A percentile compares a stretch with the other conserved stretches of the same genome.
phyloP scores from a whole-genome alignment of 768 basidiomycete genomes.

The Naganishia friedmannii region DNA sequence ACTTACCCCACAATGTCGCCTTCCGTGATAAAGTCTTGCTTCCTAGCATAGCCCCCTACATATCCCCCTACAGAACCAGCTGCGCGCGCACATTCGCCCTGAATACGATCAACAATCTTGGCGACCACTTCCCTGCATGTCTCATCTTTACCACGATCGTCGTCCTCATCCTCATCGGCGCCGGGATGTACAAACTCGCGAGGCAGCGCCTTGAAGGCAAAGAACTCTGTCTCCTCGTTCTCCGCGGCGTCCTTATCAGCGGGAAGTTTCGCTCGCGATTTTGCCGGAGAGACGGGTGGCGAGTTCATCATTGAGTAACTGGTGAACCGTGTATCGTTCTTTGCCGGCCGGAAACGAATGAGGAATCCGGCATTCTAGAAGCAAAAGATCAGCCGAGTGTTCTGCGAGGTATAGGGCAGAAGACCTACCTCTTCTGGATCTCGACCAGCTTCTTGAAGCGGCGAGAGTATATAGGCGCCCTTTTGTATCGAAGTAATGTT shows the following conservation, averaged over 20 bases:
- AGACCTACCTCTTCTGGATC: constrained; percentile 64
- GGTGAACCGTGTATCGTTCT: constrained; percentile 71
- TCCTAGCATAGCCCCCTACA: constrained; percentile 51
- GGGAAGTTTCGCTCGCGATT: neutral
- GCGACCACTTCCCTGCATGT: constrained; percentile 76
- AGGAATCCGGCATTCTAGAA: constrained; percentile 74
- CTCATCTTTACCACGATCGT: constrained; percentile 34
- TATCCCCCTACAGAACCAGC: constrained; percentile 40
- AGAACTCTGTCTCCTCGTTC: constrained; percentile 49
- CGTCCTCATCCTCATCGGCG: constrained; percentile 36
- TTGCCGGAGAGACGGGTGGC: constrained; percentile 11
- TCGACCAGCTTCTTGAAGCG: constrained; percentile 85
- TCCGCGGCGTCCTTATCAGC: neutral
- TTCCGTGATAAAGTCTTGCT: constrained; percentile 59
- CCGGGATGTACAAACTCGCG: constrained; percentile 41
- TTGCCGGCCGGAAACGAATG: constrained; percentile 70
- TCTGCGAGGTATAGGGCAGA: neutral
- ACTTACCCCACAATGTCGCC: constrained; percentile 77
- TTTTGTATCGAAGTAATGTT: constrained; percentile 73
- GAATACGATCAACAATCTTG: constrained; percentile 69
- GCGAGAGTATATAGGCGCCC: constrained; percentile 93
- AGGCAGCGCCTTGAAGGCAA: constrained; percentile 53
- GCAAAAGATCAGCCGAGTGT: constrained; percentile 2
- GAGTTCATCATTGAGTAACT: constrained; percentile 83
- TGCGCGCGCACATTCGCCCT: constrained; percentile 64